Evolutionary conservation across 1,139 yeast genomes (phyloP).

Genomic region (Sugiyamaella pinicola): DNA sequence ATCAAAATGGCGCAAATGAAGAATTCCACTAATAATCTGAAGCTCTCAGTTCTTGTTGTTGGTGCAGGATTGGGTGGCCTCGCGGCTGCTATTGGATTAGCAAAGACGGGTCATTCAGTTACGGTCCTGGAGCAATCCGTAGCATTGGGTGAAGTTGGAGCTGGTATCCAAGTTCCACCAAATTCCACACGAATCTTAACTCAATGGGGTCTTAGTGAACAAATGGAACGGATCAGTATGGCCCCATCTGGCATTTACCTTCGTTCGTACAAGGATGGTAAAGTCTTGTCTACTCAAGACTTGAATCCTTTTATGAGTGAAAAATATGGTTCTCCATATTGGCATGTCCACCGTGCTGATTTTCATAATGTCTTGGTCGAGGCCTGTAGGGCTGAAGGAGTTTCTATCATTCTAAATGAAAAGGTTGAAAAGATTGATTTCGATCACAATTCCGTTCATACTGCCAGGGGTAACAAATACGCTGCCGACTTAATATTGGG

Average conservation of each 20-base stretch:
- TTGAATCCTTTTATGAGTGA: conserved; percentile 36
- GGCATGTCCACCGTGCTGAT: conserved; percentile 44
- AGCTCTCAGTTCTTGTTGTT: conserved; percentile 35
- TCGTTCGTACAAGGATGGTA: conserved; percentile 39
- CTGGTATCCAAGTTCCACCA: conserved; percentile 46
- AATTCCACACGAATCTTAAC: conserved; percentile 39
- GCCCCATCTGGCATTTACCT: conserved; percentile 38
- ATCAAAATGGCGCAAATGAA: not conserved
- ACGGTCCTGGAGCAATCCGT: conserved; percentile 43
- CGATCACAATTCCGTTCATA: conserved; percentile 34
- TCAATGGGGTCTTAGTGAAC: conserved; percentile 38
- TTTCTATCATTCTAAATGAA: conserved; percentile 34
- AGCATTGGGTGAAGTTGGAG: conserved; percentile 48
- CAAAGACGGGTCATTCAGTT: conserved; percentile 44
- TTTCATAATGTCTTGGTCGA: conserved; percentile 36
- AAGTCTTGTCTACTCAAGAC: conserved; percentile 35
- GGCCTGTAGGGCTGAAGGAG: conserved; percentile 36
- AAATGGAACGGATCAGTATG: conserved; percentile 34
- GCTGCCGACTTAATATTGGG: conserved; percentile 43
- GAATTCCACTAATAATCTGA: not conserved
- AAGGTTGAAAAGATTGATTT: conserved; percentile 39
- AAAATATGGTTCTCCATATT: conserved; percentile 33
- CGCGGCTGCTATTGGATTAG: conserved; percentile 44
- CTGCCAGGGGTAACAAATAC: conserved; percentile 34
- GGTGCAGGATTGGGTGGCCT: conserved; percentile 50